These are phyloP conservation scores for Erodium moschatum DNA, from an alignment of 441 rosid genomes.

Conservation along the genomic window DNA sequence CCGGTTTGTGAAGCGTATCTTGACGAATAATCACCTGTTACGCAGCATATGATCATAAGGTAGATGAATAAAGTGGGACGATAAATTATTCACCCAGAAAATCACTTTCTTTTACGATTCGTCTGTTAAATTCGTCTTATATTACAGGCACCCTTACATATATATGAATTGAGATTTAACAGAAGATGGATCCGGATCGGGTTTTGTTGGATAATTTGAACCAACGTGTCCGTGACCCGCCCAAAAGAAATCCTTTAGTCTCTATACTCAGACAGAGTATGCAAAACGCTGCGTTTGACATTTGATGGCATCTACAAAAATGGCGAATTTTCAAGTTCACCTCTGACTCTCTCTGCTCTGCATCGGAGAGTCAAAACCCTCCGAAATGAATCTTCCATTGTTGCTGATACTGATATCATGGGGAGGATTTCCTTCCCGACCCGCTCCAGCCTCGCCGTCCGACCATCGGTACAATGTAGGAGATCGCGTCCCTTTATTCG, in stretches of 20 bases:
- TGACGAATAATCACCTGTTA: too few species aligned
- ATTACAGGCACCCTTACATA: too few species aligned
- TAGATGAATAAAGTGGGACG: too few species aligned
- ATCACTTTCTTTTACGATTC: too few species aligned
- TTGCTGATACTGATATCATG: slow-evolving; percentile 17
- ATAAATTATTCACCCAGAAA: too few species aligned
- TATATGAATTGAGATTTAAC: too few species aligned
- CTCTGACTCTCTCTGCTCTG: slow-evolving; percentile 2
- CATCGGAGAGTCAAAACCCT: slow-evolving; percentile 4
- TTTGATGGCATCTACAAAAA: neutral
- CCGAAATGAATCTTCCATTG: slow-evolving; percentile 14
- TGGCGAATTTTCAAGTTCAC: slow-evolving; percentile 1
- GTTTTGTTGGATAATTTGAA: neutral
- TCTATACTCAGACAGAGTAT: neutral
- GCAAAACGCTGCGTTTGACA: slow-evolving; percentile 6
- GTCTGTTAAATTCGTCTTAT: too few species aligned
- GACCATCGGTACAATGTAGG: slow-evolving; percentile 49
- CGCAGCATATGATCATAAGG: too few species aligned
- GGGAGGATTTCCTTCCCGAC: slow-evolving; percentile 20
- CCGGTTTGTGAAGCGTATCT: too few species aligned
- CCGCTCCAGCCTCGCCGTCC: slow-evolving; percentile 25
- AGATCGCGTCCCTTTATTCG: slow-evolving; percentile 51
- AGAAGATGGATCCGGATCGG: slow-evolving; percentile 6
- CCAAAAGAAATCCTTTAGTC: neutral
- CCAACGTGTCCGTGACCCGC: neutral